Conservation (phyloP, 2,329 filamentous ascomycete species). For the Macrophomina phaseolina region DNA sequence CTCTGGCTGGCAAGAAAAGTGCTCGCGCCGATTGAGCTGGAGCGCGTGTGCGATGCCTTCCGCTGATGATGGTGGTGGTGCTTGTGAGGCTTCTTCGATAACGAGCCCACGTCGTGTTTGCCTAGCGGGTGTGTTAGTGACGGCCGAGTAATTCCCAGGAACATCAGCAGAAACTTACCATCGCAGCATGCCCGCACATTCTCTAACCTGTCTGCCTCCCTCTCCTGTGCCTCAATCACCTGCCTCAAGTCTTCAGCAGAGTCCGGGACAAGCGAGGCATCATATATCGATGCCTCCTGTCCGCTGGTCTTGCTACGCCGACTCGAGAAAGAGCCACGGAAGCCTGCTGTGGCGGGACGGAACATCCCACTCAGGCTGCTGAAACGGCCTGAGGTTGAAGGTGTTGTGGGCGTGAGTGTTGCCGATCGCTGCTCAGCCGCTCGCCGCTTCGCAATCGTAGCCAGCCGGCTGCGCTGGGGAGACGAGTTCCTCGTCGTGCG, state of each 20-base stretch:
- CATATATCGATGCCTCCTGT: conserved; percentile 46
- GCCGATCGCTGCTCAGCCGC: conserved; percentile 22
- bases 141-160: conserved; percentile 12
- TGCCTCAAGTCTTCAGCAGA: conserved; percentile 78
- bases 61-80: conserved; percentile 29
- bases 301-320: conserved; percentile 50
- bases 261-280: conserved; percentile 70
- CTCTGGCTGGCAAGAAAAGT: conserved; percentile 17
- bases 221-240: conserved; percentile 77
- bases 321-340: conserved; percentile 58
- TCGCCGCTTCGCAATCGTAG: conserved; percentile 35
- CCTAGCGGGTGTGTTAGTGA: conserved; percentile 39
- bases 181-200: conserved; percentile 98
- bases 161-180: conserved; percentile 60
- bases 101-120: conserved; percentile 58
- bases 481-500: conserved; percentile 46
- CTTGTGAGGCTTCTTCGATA: conserved; percentile 43
- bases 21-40: conserved; percentile 23
- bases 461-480: conserved; percentile 46
- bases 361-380: conserved; percentile 54
- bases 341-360: conserved; percentile 44
- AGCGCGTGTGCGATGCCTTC: conserved; percentile 14
- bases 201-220: conserved; percentile 80
- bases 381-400: conserved; percentile 53
- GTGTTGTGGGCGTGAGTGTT: conserved; percentile 37